Percentiles rank a stretch among this genome's conserved stretches.
Conservation (phyloP, 495 filamentous ascomycete species). For the Monascus purpureus region DNA sequence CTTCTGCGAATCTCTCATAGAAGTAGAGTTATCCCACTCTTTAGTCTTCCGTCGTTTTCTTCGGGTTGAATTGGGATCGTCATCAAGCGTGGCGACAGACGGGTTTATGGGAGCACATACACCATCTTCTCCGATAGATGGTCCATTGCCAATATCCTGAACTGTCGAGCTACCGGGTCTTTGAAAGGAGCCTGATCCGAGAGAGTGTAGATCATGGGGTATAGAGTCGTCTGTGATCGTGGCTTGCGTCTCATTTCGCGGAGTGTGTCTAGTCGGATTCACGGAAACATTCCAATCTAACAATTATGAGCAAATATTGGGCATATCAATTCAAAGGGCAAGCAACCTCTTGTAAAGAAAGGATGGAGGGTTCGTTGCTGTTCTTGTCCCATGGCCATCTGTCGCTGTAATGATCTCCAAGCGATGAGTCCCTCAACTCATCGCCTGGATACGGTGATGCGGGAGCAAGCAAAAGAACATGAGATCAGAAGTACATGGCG, state of each 20-base stretch:
- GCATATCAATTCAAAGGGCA: neutral
- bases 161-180: too few relatives aligned
- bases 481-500: too few relatives aligned
- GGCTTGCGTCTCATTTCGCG: neutral
- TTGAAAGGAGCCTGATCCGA: too few relatives aligned
- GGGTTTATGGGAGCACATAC: neutral
- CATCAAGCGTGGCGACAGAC: conserved; percentile 9
- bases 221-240: neutral
- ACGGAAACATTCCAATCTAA: conserved; percentile 11
- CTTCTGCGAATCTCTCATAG: neutral
- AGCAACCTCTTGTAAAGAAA: conserved; percentile 28
- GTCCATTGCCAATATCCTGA: neutral
- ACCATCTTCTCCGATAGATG: neutral
- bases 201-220: neutral
- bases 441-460: conserved; percentile 3
- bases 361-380: conserved; percentile 28
- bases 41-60: conserved; percentile 38
- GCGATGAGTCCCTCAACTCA: conserved; percentile 11
- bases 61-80: conserved; percentile 28
- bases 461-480: neutral
- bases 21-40: conserved; percentile 2
- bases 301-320: conserved; percentile 6
- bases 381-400: conserved; percentile 28
- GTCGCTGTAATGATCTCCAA: conserved; percentile 13
- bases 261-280: conserved; percentile 2